Evolutionary conservation across 2,329 filamentous ascomycete genomes (phyloP).

Genomic region (Calonectria henricotiae): DNA sequence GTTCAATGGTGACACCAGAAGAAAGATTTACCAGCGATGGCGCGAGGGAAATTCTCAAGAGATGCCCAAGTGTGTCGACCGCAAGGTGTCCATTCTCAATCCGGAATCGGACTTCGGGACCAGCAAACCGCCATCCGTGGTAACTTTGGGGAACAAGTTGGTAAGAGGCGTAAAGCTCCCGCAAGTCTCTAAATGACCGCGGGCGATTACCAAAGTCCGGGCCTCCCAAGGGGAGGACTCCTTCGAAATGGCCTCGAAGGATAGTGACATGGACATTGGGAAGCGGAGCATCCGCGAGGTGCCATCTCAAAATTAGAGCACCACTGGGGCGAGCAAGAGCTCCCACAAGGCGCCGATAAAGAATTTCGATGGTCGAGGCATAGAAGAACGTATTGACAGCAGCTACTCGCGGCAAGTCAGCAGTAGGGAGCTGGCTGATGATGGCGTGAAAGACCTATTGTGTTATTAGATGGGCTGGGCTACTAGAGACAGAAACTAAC

Average conservation of each 20-base stretch:
- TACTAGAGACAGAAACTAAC: too few species aligned
- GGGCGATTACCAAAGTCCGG: conserved; percentile 4
- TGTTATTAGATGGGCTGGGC: background rate
- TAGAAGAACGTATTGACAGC: background rate
- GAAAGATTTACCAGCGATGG: background rate
- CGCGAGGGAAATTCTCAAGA: background rate
- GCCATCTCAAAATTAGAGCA: background rate
- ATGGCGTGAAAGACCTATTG: background rate
- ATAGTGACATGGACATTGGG: background rate
- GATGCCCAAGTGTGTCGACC: background rate
- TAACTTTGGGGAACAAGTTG: background rate
- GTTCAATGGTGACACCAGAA: background rate
- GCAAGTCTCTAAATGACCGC: background rate
- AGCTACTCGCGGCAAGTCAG: background rate
- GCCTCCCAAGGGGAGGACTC: background rate
- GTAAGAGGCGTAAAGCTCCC: background rate
- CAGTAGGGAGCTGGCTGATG: background rate
- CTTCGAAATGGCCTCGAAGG: background rate
- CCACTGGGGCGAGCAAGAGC: too few species aligned
- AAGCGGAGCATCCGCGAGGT: background rate
- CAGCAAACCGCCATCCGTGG: too few species aligned
- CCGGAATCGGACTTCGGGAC: background rate
- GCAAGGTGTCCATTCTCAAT: background rate
- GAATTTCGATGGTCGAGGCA: background rate
- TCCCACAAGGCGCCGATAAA: background rate